A percentile compares a stretch with the other conserved stretches of the same genome.
phyloP scores from a whole-genome alignment of 768 basidiomycete genomes.

The Hebeloma cylindrosporum region DNA sequence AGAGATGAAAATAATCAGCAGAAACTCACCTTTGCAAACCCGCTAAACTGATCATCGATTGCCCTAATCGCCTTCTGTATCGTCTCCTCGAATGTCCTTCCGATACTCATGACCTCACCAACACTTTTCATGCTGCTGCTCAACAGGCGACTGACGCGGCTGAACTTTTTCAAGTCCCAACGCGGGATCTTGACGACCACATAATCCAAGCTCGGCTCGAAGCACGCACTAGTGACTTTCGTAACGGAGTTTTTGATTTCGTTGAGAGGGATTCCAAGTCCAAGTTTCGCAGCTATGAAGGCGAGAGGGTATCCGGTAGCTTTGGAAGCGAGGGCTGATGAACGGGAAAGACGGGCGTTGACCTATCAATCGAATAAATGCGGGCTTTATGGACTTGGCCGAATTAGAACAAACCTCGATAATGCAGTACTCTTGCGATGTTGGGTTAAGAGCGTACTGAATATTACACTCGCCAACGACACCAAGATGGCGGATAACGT shows the following conservation, averaged over 20 bases:
- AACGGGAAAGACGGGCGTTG: constrained; percentile 97
- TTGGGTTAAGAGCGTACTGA: constrained; percentile 95
- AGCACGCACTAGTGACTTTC: constrained; percentile 94
- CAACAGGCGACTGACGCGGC: constrained; percentile 82
- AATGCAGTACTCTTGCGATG: constrained; percentile 95
- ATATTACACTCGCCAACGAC: constrained; percentile 99
- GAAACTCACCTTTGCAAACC: constrained; percentile 74
- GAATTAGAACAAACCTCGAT: constrained; percentile 65
- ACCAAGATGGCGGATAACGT: constrained; percentile 97
- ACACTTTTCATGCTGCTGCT: constrained; percentile 99
- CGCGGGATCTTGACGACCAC: constrained; percentile 98
- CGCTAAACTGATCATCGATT: constrained; percentile 93
- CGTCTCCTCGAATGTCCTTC: constrained; percentile 97
- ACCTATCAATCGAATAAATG: constrained; percentile 37
- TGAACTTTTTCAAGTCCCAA: constrained; percentile 99
- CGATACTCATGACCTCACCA: constrained; percentile 99
- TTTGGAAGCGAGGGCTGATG: constrained; percentile 96
- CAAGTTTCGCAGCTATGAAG: constrained; percentile 97
- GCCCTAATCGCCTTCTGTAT: constrained; percentile 97
- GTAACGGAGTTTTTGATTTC: constrained; percentile 98
- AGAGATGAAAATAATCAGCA: background rate
- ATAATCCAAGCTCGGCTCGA: constrained; percentile 97
- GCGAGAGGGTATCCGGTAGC: constrained; percentile 98
- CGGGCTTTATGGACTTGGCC: background rate
- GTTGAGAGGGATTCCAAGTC: constrained; percentile 94